Evolutionary conservation across 176 grass and related monocot genomes (phyloP), one percentile per base, ranked within the genome.

Genomic region (Lolium perenne): DNA sequence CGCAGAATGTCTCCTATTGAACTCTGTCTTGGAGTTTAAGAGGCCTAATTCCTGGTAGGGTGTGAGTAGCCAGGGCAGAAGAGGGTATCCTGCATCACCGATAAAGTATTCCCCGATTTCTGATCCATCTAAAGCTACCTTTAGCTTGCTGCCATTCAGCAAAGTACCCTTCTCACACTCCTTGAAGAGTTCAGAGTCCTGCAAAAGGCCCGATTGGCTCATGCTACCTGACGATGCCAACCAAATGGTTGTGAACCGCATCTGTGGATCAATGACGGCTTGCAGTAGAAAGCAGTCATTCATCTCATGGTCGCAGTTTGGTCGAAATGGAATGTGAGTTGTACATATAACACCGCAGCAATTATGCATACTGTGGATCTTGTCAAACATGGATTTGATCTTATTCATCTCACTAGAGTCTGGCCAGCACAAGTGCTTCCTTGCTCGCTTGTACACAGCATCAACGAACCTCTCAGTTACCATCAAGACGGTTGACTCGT

Each of bases 301-400:
- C 22, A 12, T 64, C 21, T 5, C 23, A 64, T 26, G 60, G 23
- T 64, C 23, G 0, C 11, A 26, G 10, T 64, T 29, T 26, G 60
- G 60, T 64, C 60, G n/a, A 64, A 64, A 64, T 29, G 60, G 60
- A 62, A 94, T 81, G 73, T 94, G 89, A 0, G 89, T 91, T 5
- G 92, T 84, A 71, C 87, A 87, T 50, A 94, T 87, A 66, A 77
- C 89, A 12, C 92, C 92, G 48, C 92, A 94, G 66, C 92, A 94
- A 83, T 94, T 94, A 1, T 77, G 89, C 73, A 94, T 82, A 26
- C 84, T 87, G 60, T 64, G 23, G 66, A 87, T 87, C 47, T 89
- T 87, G 23, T 89, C 76, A 81, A 91, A 91, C 40, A 87, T 89
- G 12, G 69, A 72, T 41, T 94, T 94, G 13, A 94, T 87, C 13